A percentile compares a stretch with the other conserved stretches of the same genome.
Evolutionary conservation across 495 filamentous ascomycete species (phyloP).

Genomic region (Podospora fimiseda): DNA sequence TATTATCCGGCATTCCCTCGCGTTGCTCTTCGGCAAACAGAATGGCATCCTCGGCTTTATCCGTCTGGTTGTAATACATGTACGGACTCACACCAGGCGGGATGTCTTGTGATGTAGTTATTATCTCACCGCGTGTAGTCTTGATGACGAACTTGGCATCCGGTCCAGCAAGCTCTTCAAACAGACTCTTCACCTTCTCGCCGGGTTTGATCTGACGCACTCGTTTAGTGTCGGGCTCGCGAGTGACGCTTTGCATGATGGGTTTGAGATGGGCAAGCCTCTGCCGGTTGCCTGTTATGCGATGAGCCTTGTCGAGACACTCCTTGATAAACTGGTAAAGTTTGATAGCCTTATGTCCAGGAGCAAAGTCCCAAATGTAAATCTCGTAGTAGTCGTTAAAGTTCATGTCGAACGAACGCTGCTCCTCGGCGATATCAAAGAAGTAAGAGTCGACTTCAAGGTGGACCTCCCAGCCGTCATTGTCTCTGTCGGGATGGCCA

Average conservation of each 20-base stretch:
- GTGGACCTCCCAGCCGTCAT: slow-evolving; percentile 30
- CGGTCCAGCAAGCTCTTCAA: slow-evolving; percentile 30
- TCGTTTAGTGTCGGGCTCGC: slow-evolving; percentile 31
- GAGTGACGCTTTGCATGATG: slow-evolving; percentile 34
- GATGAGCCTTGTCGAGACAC: slow-evolving; percentile 27
- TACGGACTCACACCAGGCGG: slow-evolving; percentile 13
- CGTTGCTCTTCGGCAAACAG: slow-evolving; percentile 39
- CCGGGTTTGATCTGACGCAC: slow-evolving; percentile 36
- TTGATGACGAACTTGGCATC: slow-evolving; percentile 18
- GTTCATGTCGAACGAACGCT: slow-evolving; percentile 39
- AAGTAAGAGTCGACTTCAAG: slow-evolving; percentile 34
- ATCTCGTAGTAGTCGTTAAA: slow-evolving; percentile 49
- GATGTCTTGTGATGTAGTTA: slow-evolving; percentile 8
- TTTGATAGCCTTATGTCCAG: slow-evolving; percentile 19
- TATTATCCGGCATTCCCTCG: slow-evolving; percentile 17
- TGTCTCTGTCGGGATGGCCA: not conserved
- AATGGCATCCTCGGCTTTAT: slow-evolving; percentile 40
- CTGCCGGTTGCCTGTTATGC: slow-evolving; percentile 24
- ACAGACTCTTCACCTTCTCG: slow-evolving; percentile 33
- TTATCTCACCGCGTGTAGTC: slow-evolving; percentile 13
- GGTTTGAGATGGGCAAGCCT: slow-evolving; percentile 28
- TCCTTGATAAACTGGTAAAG: slow-evolving; percentile 10
- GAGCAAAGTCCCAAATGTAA: slow-evolving; percentile 44
- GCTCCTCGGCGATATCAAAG: slow-evolving; percentile 33
- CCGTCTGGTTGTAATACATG: slow-evolving; percentile 39